Percentiles rank a stretch among this genome's conserved stretches.
Evolutionary conservation across 148 eudicot species (phyloP).

Genomic region (Silene uniflora): DNA sequence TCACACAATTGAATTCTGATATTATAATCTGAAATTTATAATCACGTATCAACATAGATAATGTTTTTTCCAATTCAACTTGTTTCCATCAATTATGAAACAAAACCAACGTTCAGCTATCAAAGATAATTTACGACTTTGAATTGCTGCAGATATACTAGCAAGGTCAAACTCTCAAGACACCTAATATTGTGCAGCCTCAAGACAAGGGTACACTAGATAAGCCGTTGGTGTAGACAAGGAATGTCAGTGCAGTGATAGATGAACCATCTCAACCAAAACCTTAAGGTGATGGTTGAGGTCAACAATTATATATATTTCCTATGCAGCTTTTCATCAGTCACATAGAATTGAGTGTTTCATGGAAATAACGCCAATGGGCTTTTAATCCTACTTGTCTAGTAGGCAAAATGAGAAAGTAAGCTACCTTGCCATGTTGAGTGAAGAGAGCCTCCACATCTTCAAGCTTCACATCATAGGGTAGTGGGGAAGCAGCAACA

Average conservation of each 20-base stretch:
- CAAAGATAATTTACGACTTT: background rate
- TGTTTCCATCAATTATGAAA: background rate
- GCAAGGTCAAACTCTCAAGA: background rate
- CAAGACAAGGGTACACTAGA: background rate
- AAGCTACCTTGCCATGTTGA: conserved; percentile 68
- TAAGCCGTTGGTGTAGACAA: background rate
- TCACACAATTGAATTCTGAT: background rate
- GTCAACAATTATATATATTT: no score
- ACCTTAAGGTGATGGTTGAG: no score
- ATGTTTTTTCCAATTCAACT: background rate
- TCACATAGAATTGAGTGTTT: background rate
- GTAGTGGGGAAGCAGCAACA: conserved; percentile 82
- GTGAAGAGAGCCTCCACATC: conserved; percentile 76
- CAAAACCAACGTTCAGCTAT: background rate
- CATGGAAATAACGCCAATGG: background rate
- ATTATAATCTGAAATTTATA: background rate
- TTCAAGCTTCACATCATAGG: conserved; percentile 76
- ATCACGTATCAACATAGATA: background rate
- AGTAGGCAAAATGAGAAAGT: background rate
- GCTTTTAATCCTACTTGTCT: background rate
- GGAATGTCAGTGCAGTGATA: background rate
- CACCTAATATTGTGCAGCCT: background rate
- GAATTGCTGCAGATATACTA: background rate
- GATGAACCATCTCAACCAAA: no score
- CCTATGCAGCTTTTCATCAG: background rate